A percentile compares a stretch with the other conserved stretches of the same genome.
These are phyloP conservation scores for Cardamine resedifolia DNA, from an alignment of 345 rosid genomes.

Conservation along the genomic window DNA sequence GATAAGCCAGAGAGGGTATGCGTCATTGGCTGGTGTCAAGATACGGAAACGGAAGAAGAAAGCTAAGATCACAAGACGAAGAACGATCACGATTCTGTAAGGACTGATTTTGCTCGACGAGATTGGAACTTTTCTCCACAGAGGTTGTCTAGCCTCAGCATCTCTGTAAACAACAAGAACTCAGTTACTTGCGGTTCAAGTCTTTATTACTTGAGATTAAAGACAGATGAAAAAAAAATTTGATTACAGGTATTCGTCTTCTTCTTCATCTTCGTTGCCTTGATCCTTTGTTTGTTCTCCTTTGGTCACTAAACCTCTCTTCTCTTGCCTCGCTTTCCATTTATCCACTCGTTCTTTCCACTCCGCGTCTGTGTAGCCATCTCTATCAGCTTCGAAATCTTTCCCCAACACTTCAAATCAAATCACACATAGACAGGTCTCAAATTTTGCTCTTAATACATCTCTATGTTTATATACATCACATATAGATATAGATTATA, in stretches of 20 bases:
- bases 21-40: constrained; percentile 85
- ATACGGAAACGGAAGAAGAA: constrained; percentile 94
- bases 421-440: constrained; percentile 6
- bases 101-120: constrained; percentile 90
- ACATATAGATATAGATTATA: not conserved
- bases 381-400: constrained; percentile 81
- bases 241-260: constrained; percentile 77
- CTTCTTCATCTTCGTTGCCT: constrained; percentile 72
- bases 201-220: not conserved
- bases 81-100: constrained; percentile 87
- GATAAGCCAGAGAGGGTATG: constrained; percentile 87
- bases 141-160: constrained; percentile 96
- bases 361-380: constrained; percentile 62
- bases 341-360: constrained; percentile 96
- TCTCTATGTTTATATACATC: not conserved
- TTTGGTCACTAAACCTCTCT: constrained; percentile 72
- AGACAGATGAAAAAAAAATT: not conserved
- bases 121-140: constrained; percentile 86
- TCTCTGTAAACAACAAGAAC: constrained; percentile 48
- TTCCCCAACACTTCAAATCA: constrained; percentile 53
- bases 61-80: constrained; percentile 66
- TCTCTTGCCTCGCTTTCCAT: constrained; percentile 91
- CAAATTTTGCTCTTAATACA: not conserved
- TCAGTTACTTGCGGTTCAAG: constrained; percentile 28
- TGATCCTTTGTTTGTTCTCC: constrained; percentile 57